phyloP scores from a whole-genome alignment of 768 basidiomycete species.

The Lactarius hengduanensis region DNA sequence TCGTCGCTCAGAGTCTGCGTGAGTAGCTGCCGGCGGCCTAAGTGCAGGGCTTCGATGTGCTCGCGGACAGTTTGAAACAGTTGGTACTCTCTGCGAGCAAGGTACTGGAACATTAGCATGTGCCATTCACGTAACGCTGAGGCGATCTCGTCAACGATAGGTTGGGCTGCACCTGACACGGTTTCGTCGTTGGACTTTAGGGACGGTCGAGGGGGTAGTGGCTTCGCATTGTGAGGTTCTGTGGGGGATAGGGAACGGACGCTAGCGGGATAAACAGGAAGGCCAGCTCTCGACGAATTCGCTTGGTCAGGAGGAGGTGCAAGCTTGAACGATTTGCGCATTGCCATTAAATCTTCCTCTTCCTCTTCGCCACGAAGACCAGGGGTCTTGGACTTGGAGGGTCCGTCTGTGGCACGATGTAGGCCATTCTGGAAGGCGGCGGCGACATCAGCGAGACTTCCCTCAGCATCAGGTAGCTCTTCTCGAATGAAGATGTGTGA shows the following conservation, averaged over 20 bases:
- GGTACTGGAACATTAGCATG: conserved; percentile 85
- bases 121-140: conserved; percentile 97
- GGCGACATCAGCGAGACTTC: conserved; percentile 75
- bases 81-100: conserved; percentile 84
- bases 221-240: conserved; percentile 65
- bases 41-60: conserved; percentile 88
- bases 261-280: conserved; percentile 72
- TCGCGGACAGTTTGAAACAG: conserved; percentile 83
- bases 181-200: conserved; percentile 96
- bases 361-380: conserved; percentile 62
- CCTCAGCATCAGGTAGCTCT: conserved; percentile 84
- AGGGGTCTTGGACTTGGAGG: conserved; percentile 44
- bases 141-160: conserved; percentile 96
- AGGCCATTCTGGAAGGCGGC: conserved; percentile 46
- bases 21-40: conserved; percentile 87
- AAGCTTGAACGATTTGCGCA: conserved; percentile 66
- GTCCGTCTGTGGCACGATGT: conserved; percentile 41
- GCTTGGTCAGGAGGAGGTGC: conserved; percentile 74
- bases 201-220: conserved; percentile 86
- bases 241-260: conserved; percentile 63
- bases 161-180: conserved; percentile 73
- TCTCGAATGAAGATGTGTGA: conserved; percentile 87
- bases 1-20: conserved; percentile 84
- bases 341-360: conserved; percentile 49
- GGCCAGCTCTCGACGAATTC: conserved; percentile 65